These are phyloP conservation scores for Fereydounia khargensis DNA, from an alignment of 1,284 basidiomycete species.

Conservation along the genomic window DNA sequence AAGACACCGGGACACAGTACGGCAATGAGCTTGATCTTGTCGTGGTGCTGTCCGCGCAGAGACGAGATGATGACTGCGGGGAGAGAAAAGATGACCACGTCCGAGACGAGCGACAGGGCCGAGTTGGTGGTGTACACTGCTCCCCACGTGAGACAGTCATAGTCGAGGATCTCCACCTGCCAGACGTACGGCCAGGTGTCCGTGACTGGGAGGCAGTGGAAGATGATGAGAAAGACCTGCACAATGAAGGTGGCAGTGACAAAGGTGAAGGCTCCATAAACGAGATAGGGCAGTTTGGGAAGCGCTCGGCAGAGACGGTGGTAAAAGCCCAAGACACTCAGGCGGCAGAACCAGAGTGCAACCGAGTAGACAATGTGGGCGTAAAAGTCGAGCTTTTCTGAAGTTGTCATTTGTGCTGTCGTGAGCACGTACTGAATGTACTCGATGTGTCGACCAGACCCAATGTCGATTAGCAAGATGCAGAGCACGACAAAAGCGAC, in stretches of 20 bases:
- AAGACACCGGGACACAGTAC: background rate
- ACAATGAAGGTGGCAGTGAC: background rate
- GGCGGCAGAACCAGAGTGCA: background rate
- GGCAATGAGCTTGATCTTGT: background rate
- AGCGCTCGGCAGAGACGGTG: background rate
- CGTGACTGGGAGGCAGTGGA: background rate
- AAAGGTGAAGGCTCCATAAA: background rate
- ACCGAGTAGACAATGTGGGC: background rate
- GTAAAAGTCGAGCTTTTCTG: background rate
- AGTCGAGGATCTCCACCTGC: background rate
- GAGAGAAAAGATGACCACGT: background rate
- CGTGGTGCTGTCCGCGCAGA: background rate
- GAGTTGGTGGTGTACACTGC: background rate
- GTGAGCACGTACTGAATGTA: background rate
- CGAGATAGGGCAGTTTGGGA: background rate
- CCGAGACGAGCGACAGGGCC: background rate
- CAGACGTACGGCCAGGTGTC: background rate
- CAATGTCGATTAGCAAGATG: background rate
- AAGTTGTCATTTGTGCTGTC: background rate
- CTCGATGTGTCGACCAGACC: background rate
- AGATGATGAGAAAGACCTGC: background rate
- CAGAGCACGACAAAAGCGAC: background rate
- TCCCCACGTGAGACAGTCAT: background rate
- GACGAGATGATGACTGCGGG: background rate
- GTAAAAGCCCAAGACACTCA: background rate